These are phyloP conservation scores for Cladophialophora exuberans DNA, from an alignment of 2,329 filamentous ascomycete genomes.

Conservation along the genomic window DNA sequence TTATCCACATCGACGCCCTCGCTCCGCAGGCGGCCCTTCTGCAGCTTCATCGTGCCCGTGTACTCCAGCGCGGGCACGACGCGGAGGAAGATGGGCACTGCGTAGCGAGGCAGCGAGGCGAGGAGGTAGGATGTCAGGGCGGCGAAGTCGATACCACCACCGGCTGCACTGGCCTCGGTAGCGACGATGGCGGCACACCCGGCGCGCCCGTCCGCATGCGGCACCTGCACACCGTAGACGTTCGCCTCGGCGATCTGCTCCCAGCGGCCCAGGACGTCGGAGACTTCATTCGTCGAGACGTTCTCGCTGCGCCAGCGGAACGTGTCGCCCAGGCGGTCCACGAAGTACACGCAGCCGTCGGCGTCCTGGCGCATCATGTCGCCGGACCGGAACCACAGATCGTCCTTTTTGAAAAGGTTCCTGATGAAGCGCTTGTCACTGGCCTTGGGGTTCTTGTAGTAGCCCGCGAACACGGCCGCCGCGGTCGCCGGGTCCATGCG, in stretches of 20 bases:
- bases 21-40: constrained; percentile 66
- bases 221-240: constrained; percentile 80
- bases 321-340: constrained; percentile 64
- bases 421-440: constrained; percentile 73
- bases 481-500: constrained; percentile 49
- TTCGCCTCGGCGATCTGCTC: constrained; percentile 74
- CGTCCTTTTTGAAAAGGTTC: constrained; percentile 73
- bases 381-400: constrained; percentile 81
- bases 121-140: constrained; percentile 63
- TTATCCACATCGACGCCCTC: constrained; percentile 33
- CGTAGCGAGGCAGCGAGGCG: constrained; percentile 69
- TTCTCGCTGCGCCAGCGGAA: constrained; percentile 73
- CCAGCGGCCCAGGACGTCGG: constrained; percentile 70
- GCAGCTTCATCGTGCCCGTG: constrained; percentile 79
- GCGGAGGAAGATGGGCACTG: constrained; percentile 73
- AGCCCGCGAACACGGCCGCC: constrained; percentile 72
- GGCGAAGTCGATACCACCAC: constrained; percentile 60
- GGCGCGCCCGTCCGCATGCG: constrained; percentile 79
- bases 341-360: constrained; percentile 77
- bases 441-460: constrained; percentile 74
- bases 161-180: constrained; percentile 42
- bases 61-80: constrained; percentile 62
- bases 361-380: constrained; percentile 74
- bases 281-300: constrained; percentile 79
- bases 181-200: constrained; percentile 72